Percentiles rank a stretch among this genome's conserved stretches.
Conservation (phyloP, 768 basidiomycete species). For the Cystobasidium ongulense region DNA sequence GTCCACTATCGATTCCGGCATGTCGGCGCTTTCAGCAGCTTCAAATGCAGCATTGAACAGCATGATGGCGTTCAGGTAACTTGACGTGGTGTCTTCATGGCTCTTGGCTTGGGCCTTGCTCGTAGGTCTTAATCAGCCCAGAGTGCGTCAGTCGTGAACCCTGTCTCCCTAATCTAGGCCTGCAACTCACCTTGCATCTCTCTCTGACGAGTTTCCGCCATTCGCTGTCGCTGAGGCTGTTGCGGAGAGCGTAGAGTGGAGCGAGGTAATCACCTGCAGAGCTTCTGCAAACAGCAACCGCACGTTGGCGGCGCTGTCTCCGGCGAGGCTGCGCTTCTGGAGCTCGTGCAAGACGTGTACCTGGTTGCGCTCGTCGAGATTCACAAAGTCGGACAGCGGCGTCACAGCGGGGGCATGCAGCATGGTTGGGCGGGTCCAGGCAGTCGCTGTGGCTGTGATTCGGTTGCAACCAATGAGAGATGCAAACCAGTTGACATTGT, state of each 20-base stretch:
- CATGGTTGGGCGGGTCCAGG: not conserved
- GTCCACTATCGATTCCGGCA: not conserved
- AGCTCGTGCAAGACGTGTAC: not conserved
- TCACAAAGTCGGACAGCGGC: not conserved
- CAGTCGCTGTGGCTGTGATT: not conserved
- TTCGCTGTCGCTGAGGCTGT: not conserved
- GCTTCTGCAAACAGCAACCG: not conserved
- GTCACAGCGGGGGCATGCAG: not conserved
- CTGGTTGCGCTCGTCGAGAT: not conserved
- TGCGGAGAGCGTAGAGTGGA: not conserved
- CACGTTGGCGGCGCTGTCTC: slow-evolving; percentile 1
- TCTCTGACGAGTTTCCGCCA: not conserved
- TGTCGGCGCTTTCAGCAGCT: not conserved
- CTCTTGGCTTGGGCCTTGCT: not conserved
- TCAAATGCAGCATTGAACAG: slow-evolving; percentile 9
- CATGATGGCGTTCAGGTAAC: not conserved
- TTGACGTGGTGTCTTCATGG: not conserved
- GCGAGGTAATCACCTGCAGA: not conserved
- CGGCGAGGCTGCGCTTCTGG: not conserved
- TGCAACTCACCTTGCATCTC: not conserved
- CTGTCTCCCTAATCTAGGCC: not conserved
- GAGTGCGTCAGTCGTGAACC: too few relatives aligned
- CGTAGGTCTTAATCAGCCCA: too few relatives aligned
- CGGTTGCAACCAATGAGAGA: too few relatives aligned
- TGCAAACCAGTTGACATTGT: too few relatives aligned